Evolutionary conservation across 2,329 filamentous ascomycete species (phyloP), one percentile per base, ranked within the genome.

Genomic region (Penicillium sp.): DNA sequence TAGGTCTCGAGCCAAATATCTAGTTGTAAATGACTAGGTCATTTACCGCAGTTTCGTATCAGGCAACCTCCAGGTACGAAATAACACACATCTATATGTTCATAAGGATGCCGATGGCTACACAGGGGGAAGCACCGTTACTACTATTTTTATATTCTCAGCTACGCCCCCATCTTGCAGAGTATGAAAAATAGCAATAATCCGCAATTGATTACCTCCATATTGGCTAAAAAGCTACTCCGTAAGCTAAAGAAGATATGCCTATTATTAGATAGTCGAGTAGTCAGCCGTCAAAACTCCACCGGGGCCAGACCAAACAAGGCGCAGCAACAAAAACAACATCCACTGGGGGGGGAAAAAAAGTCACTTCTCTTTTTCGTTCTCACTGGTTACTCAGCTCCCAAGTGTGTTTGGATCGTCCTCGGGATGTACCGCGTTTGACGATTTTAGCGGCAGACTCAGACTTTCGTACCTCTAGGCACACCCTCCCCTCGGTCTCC

Each of bases 241-340:
- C n/a, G n/a, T n/a, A 47, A 29, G 10, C 34, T 11, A 27, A 38
- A 18, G 36, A 6, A 8, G 22, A 44, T 45, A 8, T 36, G 16
- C 29, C 50, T 54, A 54, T 54, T 44, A 54, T 54, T 54, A 54
- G 51, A 40, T 39, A 39, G 27, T 54, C 52, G 48, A 53, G 51
- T 59, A 59, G 54, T 55, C 52, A 55, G 55, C 53, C 52, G 22
- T 57, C 45, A 43, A 36, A 53, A 53, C 54, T 61, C 60, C 58
- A 61, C 58, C 32, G 43, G 29, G 53, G 58, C 59, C 57, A 58
- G 60, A 59, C 61, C 57, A 60, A 62, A 61, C 61, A 64, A 56
- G 63, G 63, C 63, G 63, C 63, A 64, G 61, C 60, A 60, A 49
- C 32, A 52, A 49, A 57, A 32, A 29, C 39, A 32, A 45, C 46